phyloP scores from a whole-genome alignment of 352 stramenopile species.

The Pythium brachiatum region DNA sequence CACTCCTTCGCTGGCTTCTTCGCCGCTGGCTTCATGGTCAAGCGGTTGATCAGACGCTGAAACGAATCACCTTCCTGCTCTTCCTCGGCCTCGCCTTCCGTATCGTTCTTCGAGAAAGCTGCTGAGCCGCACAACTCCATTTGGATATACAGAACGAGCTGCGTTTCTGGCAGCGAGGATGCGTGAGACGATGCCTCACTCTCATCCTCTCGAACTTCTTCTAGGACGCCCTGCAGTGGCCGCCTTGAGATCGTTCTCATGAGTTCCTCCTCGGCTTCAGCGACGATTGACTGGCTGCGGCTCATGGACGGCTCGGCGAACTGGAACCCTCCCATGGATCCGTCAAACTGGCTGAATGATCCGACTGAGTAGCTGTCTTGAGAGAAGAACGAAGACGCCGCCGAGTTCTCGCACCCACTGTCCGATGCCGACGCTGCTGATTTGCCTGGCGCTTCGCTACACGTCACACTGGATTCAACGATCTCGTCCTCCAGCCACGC shows the following conservation, averaged over 20 bases:
- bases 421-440: slow-evolving; percentile 10
- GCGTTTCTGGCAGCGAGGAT: slow-evolving; percentile 19
- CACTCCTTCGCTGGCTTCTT: not conserved
- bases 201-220: slow-evolving; percentile 20
- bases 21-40: slow-evolving; percentile 27
- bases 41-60: slow-evolving; percentile 40
- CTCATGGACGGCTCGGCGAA: slow-evolving; percentile 42
- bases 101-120: slow-evolving; percentile 12
- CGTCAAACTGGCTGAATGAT: slow-evolving; percentile 47
- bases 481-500: slow-evolving; percentile 68
- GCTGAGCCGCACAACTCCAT: slow-evolving; percentile 63
- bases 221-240: slow-evolving; percentile 12
- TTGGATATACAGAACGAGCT: slow-evolving; percentile 75
- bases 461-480: not conserved
- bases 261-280: slow-evolving; percentile 24
- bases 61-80: slow-evolving; percentile 27
- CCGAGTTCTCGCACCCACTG: slow-evolving; percentile 13
- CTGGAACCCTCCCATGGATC: slow-evolving; percentile 57
- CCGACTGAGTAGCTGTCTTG: slow-evolving; percentile 41
- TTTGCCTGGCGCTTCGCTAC: slow-evolving; percentile 25
- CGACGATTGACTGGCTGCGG: slow-evolving; percentile 34
- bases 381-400: slow-evolving; percentile 56
- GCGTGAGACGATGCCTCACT: slow-evolving; percentile 15
- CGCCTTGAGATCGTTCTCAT: slow-evolving; percentile 11
- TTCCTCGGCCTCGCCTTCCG: slow-evolving; percentile 25